Base-by-base conservation (phyloP, 1,139 yeast genomes). In the Casaregolazyma lundiana region DNA sequence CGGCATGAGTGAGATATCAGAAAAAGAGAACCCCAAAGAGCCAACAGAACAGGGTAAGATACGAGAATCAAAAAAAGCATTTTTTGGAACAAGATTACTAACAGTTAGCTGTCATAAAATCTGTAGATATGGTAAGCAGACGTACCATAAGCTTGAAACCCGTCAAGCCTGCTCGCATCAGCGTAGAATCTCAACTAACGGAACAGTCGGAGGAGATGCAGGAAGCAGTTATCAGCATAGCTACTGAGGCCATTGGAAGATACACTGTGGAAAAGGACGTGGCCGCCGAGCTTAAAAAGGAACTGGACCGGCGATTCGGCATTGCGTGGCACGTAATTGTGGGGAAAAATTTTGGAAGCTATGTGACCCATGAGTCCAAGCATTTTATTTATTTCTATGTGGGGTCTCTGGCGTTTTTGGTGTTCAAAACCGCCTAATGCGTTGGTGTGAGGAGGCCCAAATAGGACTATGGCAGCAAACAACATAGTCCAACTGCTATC, bases 261-360 rank as follows among this genome's bases (percentile, higher is more conserved):
- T 77, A 76, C 52, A 80, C 86, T 2, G 63, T 75, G 30, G 75
- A 73, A 46, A 69, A 69, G 55, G 97, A 90, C 53, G 75, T 88
- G 41, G 97, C 98, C 13, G 81, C 88, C 0, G 76, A 71, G 53
- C 71, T 90, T 54, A 92, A 92, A 70, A 86, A 85, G 61, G 88
- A 83, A 56, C 64, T 81, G 56, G 90, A 84, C 61, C 67, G 71
- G 37, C 64, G 67, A 49, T 84, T 76, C 57, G 96, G 96, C 1
- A 78, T 84, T 39, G 81, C 95, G 19, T 92, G 98, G 98, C 97
- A 92, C 64, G 94, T 89, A 24, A 80, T 92, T 50, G 97, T 89
- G 45, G 99, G 98, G 24, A 81, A 82, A 65, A 85, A 85, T 60
- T 92, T 92, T 67, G 97, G 97, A 3, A 81, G 94, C 46, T 89